These are phyloP conservation scores for Exophiala viscosa DNA, from an alignment of 2,329 filamentous ascomycete species.

Conservation along the genomic window DNA sequence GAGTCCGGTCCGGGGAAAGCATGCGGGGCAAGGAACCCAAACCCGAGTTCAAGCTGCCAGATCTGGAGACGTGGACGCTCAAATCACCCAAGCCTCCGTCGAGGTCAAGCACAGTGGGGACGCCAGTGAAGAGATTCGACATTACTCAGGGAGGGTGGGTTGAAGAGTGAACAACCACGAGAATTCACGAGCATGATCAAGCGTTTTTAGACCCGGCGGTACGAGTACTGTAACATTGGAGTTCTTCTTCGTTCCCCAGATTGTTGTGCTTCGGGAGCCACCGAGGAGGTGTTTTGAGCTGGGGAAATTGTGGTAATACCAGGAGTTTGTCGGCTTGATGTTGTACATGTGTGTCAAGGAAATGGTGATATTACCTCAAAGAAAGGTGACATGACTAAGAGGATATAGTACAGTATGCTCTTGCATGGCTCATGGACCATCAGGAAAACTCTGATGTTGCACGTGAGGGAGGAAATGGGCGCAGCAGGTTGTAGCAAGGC, in stretches of 20 bases:
- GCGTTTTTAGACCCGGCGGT: too few species aligned
- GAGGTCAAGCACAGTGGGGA: conserved; percentile 13
- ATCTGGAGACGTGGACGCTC: conserved; percentile 14
- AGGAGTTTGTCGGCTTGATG: neutral
- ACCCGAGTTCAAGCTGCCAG: conserved; percentile 5
- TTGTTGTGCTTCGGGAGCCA: too few species aligned
- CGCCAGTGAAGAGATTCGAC: conserved; percentile 17
- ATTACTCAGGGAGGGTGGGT: conserved; percentile 22
- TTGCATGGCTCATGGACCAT: neutral
- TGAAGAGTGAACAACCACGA: conserved; percentile 7
- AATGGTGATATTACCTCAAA: neutral
- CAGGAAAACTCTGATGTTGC: conserved; percentile 10
- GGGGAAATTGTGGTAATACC: too few species aligned
- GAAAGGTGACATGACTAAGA: conserved; percentile 1
- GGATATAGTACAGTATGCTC: neutral
- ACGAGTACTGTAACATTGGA: too few species aligned
- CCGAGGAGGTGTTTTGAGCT: too few species aligned
- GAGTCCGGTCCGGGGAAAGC: conserved; percentile 36
- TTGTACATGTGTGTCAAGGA: conserved; percentile 22
- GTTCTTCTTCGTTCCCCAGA: too few species aligned
- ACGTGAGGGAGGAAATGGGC: conserved; percentile 10
- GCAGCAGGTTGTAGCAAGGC: neutral
- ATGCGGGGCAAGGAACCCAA: conserved; percentile 15
- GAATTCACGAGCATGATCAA: too few species aligned
- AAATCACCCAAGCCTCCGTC: conserved; percentile 11